Conservation (phyloP, 1,284 basidiomycete genomes). For the Paramarasmius palmivorus region DNA sequence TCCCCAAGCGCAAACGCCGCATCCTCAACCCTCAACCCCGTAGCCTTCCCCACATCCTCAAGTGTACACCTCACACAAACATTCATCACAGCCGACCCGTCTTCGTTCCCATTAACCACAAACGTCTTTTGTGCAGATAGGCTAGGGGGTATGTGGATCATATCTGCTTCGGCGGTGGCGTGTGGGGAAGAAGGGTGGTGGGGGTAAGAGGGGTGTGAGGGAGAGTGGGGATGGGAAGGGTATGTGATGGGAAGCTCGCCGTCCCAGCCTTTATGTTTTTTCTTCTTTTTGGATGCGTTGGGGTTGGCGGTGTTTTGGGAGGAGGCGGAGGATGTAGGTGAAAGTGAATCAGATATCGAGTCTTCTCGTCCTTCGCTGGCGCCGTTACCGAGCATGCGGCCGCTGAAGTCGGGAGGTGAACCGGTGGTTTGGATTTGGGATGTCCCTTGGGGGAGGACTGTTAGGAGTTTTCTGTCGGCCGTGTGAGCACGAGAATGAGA, state of each 20-base stretch:
- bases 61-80: slow-evolving; percentile 68
- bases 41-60: slow-evolving; percentile 73
- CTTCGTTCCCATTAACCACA: too few relatives aligned
- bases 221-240: too few relatives aligned
- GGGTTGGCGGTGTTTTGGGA: too few relatives aligned
- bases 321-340: too few relatives aligned
- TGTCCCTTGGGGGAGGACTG: slow-evolving; percentile 56
- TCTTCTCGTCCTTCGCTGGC: slow-evolving; percentile 34
- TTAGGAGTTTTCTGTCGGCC: slow-evolving; percentile 18
- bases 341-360: slow-evolving; percentile 5
- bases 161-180: too few relatives aligned
- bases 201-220: too few relatives aligned
- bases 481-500: slow-evolving; percentile 36
- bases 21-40: slow-evolving; percentile 84
- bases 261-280: slow-evolving; percentile 65
- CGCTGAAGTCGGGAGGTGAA: slow-evolving; percentile 42
- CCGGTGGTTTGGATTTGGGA: slow-evolving; percentile 41
- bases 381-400: too few relatives aligned
- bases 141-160: too few relatives aligned
- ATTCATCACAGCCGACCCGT: slow-evolving; percentile 69
- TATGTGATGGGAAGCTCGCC: too few relatives aligned
- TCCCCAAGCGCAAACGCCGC: slow-evolving; percentile 87
- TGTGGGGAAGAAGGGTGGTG: too few relatives aligned
- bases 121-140: too few relatives aligned
- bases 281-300: slow-evolving; percentile 30